A percentile compares a stretch with the other conserved stretches of the same genome.
These are phyloP conservation scores for Suillus occidentalis DNA, from an alignment of 768 basidiomycete species.

Conservation along the genomic window DNA sequence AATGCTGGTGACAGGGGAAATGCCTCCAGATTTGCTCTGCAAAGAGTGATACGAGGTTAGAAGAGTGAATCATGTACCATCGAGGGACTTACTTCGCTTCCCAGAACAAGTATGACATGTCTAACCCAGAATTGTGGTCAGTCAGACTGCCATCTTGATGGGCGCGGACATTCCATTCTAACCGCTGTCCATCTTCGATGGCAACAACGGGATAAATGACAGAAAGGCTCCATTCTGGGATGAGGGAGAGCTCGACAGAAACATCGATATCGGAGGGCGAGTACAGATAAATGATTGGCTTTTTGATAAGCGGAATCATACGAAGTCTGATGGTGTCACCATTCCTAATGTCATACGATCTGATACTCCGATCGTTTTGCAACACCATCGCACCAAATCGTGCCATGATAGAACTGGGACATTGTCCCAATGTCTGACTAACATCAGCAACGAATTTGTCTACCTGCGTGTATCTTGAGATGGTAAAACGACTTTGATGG, in stretches of 20 bases:
- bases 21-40: neutral
- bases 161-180: neutral
- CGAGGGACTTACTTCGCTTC: neutral
- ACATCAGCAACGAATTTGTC: neutral
- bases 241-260: too few relatives aligned
- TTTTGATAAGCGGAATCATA: neutral
- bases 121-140: neutral
- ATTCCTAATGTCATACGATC: neutral
- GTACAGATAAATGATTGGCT: slow-evolving; percentile 5
- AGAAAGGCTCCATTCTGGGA: too few relatives aligned
- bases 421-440: neutral
- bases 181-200: neutral
- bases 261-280: slow-evolving; percentile 3
- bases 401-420: neutral
- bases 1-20: neutral
- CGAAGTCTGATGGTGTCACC: neutral
- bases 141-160: neutral
- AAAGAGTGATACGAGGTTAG: neutral
- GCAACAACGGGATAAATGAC: neutral
- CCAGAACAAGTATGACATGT: neutral
- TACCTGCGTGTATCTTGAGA: neutral
- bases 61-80: neutral
- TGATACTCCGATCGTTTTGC: neutral
- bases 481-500: neutral
- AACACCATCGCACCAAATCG: neutral